These are phyloP conservation scores for Apiospora arundinis DNA, from an alignment of 2,329 filamentous ascomycete genomes.

Conservation along the genomic window DNA sequence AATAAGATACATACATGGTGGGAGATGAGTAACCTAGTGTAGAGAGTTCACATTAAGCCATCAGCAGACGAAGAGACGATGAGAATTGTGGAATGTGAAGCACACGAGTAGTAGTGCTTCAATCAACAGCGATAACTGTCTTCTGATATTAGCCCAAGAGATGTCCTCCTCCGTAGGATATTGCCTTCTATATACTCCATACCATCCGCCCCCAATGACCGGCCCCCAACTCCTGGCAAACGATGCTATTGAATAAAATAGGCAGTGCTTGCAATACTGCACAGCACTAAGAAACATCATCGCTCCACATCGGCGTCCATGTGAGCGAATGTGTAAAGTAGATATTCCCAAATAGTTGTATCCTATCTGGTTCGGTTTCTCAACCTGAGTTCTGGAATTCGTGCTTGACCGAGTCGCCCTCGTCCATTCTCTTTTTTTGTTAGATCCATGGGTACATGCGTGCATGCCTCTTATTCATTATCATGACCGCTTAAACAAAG, in stretches of 20 bases:
- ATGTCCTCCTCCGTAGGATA: conserved; percentile 12
- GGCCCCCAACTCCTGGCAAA: not conserved
- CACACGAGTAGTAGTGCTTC: not conserved
- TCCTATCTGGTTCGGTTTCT: not conserved
- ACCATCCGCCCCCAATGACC: not conserved
- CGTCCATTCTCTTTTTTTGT: not conserved
- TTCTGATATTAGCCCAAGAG: conserved; percentile 10
- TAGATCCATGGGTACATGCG: conserved; percentile 8
- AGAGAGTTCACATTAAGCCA: not conserved
- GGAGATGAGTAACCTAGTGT: too few relatives aligned
- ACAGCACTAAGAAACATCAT: not conserved
- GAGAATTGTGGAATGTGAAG: not conserved
- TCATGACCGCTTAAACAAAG: not conserved
- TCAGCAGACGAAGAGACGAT: not conserved
- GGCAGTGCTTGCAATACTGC: not conserved
- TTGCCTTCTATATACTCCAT: conserved; percentile 13
- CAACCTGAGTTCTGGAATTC: too few relatives aligned
- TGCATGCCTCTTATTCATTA: conserved; percentile 1
- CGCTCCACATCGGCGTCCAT: not conserved
- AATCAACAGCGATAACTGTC: not conserved
- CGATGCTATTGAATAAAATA: not conserved
- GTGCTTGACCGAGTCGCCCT: not conserved
- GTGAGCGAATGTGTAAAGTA: conserved; percentile 8
- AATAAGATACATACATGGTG: not conserved
- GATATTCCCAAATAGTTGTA: not conserved